These are phyloP conservation scores for Apiotrichum domesticum DNA, from an alignment of 1,284 basidiomycete species.

Conservation along the genomic window DNA sequence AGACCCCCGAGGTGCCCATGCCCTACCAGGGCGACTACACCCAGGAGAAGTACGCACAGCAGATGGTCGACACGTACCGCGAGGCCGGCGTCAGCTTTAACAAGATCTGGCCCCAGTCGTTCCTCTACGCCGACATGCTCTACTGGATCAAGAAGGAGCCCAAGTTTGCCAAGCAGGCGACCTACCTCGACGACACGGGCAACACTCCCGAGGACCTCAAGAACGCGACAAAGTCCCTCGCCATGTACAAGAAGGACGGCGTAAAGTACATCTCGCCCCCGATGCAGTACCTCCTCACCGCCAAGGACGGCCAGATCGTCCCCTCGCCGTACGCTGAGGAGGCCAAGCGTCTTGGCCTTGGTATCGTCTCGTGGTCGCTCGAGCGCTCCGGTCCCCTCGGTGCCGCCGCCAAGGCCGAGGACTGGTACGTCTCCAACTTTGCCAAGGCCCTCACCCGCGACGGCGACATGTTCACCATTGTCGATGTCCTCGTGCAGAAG, in stretches of 20 bases:
- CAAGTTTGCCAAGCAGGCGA: conserved; percentile 15
- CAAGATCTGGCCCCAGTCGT: conserved; percentile 18
- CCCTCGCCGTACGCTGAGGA: conserved; percentile 14
- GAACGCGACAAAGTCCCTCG: conserved; percentile 6
- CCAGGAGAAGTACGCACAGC: conserved; percentile 16
- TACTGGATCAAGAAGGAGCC: conserved; percentile 16
- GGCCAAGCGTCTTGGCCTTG: conserved; percentile 14
- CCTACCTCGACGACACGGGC: conserved; percentile 15
- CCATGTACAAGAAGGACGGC: conserved; percentile 8
- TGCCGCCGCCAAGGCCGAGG: neutral
- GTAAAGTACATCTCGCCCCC: conserved; percentile 16
- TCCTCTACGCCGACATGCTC: conserved; percentile 16
- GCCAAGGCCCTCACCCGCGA: conserved; percentile 10
- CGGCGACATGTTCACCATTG: conserved; percentile 12
- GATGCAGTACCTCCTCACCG: conserved; percentile 12
- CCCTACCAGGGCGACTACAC: conserved; percentile 20
- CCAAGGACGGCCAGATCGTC: conserved; percentile 11
- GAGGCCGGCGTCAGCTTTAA: conserved; percentile 4
- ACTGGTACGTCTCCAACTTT: conserved; percentile 15
- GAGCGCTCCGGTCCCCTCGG: conserved; percentile 15
- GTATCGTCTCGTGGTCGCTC: conserved; percentile 17
- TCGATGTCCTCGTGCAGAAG: conserved; percentile 16
- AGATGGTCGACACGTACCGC: conserved; percentile 15
- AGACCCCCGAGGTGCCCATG: conserved; percentile 15
- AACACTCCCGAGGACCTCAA: neutral